Evolutionary conservation across 1,284 basidiomycete species (phyloP).

Genomic region (Ganoderma lucidum): DNA sequence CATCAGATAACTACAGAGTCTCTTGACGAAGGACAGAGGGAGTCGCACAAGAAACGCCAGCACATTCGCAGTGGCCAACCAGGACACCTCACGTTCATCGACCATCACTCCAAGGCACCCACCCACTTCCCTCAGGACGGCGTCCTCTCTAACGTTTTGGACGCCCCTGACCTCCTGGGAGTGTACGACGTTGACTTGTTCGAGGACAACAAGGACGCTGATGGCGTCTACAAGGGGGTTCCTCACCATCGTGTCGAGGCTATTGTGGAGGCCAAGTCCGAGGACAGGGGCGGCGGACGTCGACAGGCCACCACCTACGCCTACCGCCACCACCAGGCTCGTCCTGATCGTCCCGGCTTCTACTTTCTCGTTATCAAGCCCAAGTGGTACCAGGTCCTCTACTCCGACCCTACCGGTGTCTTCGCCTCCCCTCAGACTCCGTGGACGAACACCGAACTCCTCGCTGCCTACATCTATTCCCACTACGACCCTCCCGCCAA

Average conservation of each 20-base stretch:
- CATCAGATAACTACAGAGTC: not conserved
- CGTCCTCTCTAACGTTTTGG: not conserved
- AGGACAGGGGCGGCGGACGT: not conserved
- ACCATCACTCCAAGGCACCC: conserved; percentile 8
- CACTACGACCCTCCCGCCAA: not conserved
- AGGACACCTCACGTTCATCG: conserved; percentile 14
- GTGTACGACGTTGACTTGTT: not conserved
- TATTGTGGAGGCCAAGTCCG: conserved; percentile 18
- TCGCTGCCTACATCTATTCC: not conserved
- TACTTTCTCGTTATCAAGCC: conserved; percentile 17
- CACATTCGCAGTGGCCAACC: not conserved
- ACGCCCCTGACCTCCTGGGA: conserved; percentile 13
- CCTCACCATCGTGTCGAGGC: conserved; percentile 21
- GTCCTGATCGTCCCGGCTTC: conserved; percentile 20
- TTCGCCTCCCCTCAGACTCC: conserved; percentile 3
- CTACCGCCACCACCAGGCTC: conserved; percentile 19
- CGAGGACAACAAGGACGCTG: not conserved
- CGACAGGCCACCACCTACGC: conserved; percentile 14
- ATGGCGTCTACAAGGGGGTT: conserved; percentile 4
- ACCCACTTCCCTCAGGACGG: conserved; percentile 8
- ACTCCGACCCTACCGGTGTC: conserved; percentile 13
- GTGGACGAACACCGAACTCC: not conserved
- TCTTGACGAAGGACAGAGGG: not conserved
- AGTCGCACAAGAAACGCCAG: not conserved
- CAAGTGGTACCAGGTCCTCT: conserved; percentile 19